Evolutionary conservation across 2,329 filamentous ascomycete genomes (phyloP).

Genomic region (Alternaria ventricosa): DNA sequence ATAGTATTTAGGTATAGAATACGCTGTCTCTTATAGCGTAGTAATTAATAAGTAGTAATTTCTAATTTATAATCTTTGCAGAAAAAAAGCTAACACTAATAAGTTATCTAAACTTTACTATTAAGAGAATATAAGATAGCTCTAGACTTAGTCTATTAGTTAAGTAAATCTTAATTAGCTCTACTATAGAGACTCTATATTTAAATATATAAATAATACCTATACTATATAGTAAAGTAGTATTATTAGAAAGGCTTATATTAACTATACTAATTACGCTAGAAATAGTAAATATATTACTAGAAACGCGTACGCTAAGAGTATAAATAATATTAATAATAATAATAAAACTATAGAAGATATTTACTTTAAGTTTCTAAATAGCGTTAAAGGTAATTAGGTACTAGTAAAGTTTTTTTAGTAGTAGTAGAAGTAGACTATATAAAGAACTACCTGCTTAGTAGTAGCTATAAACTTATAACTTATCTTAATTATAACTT

Average conservation of each 20-base stretch:
- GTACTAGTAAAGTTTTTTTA: background rate
- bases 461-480: background rate
- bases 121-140: background rate
- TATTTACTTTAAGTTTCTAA: background rate
- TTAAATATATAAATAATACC: background rate
- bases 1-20: background rate
- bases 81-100: background rate
- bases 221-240: background rate
- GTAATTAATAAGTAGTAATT: background rate
- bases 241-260: background rate
- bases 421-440: background rate
- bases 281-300: background rate
- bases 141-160: background rate
- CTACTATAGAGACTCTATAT: background rate
- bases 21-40: background rate
- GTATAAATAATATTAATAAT: background rate
- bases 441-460: background rate
- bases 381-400: background rate
- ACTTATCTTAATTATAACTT: background rate
- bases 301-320: background rate
- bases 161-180: background rate
- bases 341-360: background rate
- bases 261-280: background rate
- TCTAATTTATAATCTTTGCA: background rate
- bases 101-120: background rate